Evolutionary conservation across 1,284 basidiomycete species (phyloP).

Genomic region (Leccinum solheimii): DNA sequence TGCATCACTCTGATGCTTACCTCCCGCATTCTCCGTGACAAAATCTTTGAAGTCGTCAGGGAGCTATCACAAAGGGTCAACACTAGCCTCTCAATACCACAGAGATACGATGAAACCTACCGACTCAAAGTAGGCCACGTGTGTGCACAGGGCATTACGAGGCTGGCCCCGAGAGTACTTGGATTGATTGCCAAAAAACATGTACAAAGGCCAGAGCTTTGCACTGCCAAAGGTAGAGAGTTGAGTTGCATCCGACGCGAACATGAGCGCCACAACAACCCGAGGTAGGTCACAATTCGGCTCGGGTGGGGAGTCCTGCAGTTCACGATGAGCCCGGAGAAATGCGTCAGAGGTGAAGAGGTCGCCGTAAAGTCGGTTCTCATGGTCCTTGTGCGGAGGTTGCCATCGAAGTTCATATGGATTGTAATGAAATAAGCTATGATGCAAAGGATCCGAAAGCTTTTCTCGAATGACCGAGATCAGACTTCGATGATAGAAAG

Average conservation of each 20-base stretch:
- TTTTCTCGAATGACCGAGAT: not conserved
- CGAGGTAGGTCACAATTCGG: not conserved
- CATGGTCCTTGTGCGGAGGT: not conserved
- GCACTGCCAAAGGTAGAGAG: slow-evolving; percentile 29
- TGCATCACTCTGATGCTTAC: not conserved
- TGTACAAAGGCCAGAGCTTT: slow-evolving; percentile 32
- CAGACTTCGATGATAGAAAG: not conserved
- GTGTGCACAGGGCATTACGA: not conserved
- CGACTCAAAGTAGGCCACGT: not conserved
- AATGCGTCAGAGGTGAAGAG: not conserved
- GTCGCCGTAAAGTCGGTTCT: not conserved
- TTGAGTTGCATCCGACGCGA: slow-evolving; percentile 35
- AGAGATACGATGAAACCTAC: not conserved
- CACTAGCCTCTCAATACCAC: not conserved
- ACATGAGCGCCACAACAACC: slow-evolving; percentile 20
- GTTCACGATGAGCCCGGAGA: not conserved
- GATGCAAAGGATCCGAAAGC: not conserved
- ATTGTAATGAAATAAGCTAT: not conserved
- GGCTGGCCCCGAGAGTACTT: not conserved
- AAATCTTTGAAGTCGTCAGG: not conserved
- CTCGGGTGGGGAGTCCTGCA: not conserved
- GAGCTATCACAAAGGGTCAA: not conserved
- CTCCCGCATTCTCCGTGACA: not conserved
- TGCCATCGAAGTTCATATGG: not conserved
- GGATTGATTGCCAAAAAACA: slow-evolving; percentile 29